These are phyloP conservation scores for Talaromyces sp. DNA, from an alignment of 2,329 filamentous ascomycete genomes.

Conservation along the genomic window DNA sequence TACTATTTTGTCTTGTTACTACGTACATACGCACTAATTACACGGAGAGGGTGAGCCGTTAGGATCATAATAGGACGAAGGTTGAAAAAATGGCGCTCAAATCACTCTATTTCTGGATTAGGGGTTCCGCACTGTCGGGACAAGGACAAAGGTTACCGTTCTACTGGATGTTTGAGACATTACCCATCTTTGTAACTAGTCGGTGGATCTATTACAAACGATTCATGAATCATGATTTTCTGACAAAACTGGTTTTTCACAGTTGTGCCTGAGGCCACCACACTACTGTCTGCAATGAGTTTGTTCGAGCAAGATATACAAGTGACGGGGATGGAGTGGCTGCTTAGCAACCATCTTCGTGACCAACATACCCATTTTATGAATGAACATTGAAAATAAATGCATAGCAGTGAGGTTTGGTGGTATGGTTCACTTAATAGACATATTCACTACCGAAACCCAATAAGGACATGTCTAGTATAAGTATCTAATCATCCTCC, in stretches of 20 bases:
- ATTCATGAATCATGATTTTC: background rate
- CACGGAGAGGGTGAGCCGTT: background rate
- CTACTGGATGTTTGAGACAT: background rate
- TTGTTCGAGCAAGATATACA: too few species aligned
- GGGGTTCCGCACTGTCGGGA: background rate
- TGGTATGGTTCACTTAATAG: too few species aligned
- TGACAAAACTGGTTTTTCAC: background rate
- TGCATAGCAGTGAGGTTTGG: background rate
- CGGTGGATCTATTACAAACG: background rate
- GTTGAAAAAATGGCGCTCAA: background rate
- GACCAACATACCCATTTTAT: too few species aligned
- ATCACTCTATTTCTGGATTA: background rate
- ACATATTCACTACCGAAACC: background rate
- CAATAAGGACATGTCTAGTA: background rate
- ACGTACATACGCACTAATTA: background rate
- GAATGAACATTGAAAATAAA: background rate
- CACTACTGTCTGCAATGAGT: background rate
- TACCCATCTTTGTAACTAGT: background rate
- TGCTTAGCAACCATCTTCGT: too few species aligned
- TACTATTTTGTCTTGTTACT: background rate
- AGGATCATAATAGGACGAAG: background rate
- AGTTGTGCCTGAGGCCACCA: background rate
- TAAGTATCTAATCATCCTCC: constrained; percentile 17
- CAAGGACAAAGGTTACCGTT: background rate
- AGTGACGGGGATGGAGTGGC: too few species aligned